Evolutionary conservation across 2,329 filamentous ascomycete species (phyloP), one percentile per base, ranked within the genome.

Genomic region (Fusarium pseudoanthophilum): DNA sequence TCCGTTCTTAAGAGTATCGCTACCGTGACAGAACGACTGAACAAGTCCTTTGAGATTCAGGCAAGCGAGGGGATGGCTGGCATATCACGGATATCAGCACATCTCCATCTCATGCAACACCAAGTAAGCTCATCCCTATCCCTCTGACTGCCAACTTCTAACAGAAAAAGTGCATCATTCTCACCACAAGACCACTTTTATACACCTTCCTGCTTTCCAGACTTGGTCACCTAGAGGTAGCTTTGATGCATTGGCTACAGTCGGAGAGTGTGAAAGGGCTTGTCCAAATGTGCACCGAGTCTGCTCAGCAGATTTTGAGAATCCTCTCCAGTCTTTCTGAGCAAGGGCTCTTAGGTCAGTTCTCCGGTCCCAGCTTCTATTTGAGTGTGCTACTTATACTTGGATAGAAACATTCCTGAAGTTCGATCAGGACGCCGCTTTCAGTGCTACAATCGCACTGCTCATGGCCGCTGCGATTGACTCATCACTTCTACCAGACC

Each of bases 391-490:
- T 5, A n/a, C 37, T 67, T 24, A 67, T 26, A 2, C 7, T 11
- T 2, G 4, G 3, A 21, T 32, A 74, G 71, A 74, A 28, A 74
- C 60, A 0, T 74, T 74, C 26, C 30, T 74, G 5, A 39, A 34
- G 1, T 74, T 72, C 14, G 72, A 74, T 15, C 67, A 74, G 7
- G 67, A 72, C 7, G 72, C 64, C 37, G 59, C 60, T 1, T 74
- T 74, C 26, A 69, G 68, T 7, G 83, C 85, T 0, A 82, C 81
- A 1, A 80, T 85, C 20, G 78, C 82, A 11, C 77, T 86, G 0
- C 71, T 85, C 1, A 74, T 86, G 20, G 82, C 79, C 7, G 69
- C 83, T n/a, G 73, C 79, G 53, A 75, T 85, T n/a, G 82, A 84
- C 58, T 64, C 77, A 1, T 75, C 75, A 7, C 67, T 83, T 3